Percentiles rank a stretch among this genome's conserved stretches.
Conservation (phyloP, 2,329 filamentous ascomycete genomes). For the Metarhizium anisopliae region DNA sequence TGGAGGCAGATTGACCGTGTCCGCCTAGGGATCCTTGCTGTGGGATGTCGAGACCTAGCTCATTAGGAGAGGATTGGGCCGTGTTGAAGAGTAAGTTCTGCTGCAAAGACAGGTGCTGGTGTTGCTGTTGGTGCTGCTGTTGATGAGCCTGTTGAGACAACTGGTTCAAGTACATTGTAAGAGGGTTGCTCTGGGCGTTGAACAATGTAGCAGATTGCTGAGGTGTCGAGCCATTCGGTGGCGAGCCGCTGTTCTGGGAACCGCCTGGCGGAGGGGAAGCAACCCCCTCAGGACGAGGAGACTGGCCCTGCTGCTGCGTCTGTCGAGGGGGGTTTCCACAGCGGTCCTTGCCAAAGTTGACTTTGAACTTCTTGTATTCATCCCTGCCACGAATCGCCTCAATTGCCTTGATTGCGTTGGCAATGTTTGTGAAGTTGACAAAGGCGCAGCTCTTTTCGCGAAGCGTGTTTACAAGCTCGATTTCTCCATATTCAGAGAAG, state of each 20-base stretch:
- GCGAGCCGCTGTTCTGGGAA: conserved; percentile 50
- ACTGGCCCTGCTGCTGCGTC: conserved; percentile 51
- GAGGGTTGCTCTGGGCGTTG: conserved; percentile 75
- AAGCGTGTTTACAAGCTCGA: conserved; percentile 92
- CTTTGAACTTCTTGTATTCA: conserved; percentile 97
- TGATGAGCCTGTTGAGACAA: conserved; percentile 63
- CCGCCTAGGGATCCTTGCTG: conserved; percentile 51
- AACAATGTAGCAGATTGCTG: conserved; percentile 65
- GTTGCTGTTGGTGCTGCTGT: conserved; percentile 56
- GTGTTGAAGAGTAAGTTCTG: conserved; percentile 76
- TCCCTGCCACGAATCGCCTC: conserved; percentile 91
- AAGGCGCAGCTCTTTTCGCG: conserved; percentile 99
- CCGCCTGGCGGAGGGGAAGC: conserved; percentile 51
- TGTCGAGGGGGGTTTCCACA: conserved; percentile 95
- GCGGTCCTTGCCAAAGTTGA: conserved; percentile 98
- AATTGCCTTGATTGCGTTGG: conserved; percentile 98
- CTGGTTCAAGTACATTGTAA: conserved; percentile 89
- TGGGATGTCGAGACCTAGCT: conserved; percentile 49
- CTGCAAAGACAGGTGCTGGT: conserved; percentile 65
- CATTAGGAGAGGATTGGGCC: conserved; percentile 50
- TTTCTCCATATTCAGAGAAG: conserved; percentile 95
- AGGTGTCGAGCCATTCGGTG: conserved; percentile 44
- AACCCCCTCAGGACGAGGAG: conserved; percentile 55
- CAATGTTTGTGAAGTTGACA: conserved; percentile 99
- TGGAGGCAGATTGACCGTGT: conserved; percentile 58